phyloP scores from a whole-genome alignment of 441 rosid genomes.

The Populus tomentosa region DNA sequence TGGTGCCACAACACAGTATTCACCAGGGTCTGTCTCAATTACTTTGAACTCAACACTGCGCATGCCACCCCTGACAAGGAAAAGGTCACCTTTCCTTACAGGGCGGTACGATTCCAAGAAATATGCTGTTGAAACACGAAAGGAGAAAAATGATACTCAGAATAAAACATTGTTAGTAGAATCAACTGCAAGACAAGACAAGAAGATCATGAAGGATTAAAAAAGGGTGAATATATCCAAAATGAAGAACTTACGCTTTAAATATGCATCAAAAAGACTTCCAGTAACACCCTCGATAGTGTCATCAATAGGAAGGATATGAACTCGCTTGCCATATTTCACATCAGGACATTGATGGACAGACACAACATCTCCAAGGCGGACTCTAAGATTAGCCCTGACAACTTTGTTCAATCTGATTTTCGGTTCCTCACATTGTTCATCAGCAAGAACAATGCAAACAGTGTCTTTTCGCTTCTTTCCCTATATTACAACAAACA shows the following conservation, averaged over 20 bases:
- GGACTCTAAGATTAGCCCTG: constrained; percentile 69
- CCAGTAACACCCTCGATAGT: constrained; percentile 83
- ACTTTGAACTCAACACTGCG: constrained; percentile 61
- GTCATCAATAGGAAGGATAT: constrained; percentile 70
- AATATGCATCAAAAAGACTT: constrained; percentile 66
- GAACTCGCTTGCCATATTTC: constrained; percentile 72
- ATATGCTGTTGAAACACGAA: constrained; percentile 38
- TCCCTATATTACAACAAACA: constrained; percentile 30
- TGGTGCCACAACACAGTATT: constrained; percentile 63
- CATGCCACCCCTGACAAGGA: constrained; percentile 43
- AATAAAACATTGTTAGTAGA: background rate
- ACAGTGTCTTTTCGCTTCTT: constrained; percentile 71
- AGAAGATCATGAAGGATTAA: background rate
- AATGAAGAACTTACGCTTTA: constrained; percentile 49
- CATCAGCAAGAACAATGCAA: constrained; percentile 73
- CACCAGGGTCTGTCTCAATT: constrained; percentile 59
- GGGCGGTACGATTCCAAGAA: constrained; percentile 64
- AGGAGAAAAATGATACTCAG: background rate
- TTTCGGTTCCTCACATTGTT: constrained; percentile 64
- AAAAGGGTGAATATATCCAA: background rate
- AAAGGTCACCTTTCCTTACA: constrained; percentile 44
- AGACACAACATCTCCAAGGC: constrained; percentile 74
- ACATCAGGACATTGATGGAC: constrained; percentile 22
- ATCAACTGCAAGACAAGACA: background rate
- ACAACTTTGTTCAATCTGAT: constrained; percentile 75